A percentile compares a stretch with the other conserved stretches of the same genome.
These are phyloP conservation scores for Cryptosporidium andersoni DNA, from an alignment of 169 alveolate species.

Conservation along the genomic window DNA sequence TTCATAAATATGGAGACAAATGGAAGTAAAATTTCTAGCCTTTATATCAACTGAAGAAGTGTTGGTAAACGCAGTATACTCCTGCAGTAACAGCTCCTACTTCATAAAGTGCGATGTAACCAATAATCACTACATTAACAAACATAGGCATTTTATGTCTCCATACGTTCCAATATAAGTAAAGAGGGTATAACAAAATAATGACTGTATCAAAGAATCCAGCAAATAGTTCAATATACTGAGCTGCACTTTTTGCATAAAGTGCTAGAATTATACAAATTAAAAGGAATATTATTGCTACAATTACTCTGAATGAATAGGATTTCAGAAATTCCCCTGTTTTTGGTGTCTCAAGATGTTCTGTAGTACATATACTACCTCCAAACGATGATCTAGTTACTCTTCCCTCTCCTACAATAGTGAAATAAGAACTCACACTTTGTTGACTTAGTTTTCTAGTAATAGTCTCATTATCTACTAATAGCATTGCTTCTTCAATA, in stretches of 20 bases:
- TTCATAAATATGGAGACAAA: no score
- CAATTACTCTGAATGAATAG: constrained; percentile 15
- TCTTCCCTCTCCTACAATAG: constrained; percentile 17
- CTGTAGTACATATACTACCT: neutral
- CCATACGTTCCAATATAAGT: constrained; percentile 43
- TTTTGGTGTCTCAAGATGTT: neutral
- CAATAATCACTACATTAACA: constrained; percentile 15
- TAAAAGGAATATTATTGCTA: constrained; percentile 11
- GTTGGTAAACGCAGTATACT: constrained; percentile 44
- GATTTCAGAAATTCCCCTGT: constrained; percentile 2
- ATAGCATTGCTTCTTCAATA: constrained; percentile 54
- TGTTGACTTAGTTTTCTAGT: constrained; percentile 28
- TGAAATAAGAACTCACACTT: constrained; percentile 61
- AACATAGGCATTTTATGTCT: constrained; percentile 15
- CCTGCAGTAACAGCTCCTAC: constrained; percentile 41
- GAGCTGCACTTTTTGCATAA: constrained; percentile 67
- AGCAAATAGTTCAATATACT: constrained; percentile 62
- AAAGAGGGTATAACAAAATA: constrained; percentile 41
- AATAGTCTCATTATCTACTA: neutral
- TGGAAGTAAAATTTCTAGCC: neutral
- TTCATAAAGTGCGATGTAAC: constrained; percentile 30
- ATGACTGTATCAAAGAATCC: constrained; percentile 58
- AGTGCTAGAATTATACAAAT: constrained; percentile 38
- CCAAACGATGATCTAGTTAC: neutral
- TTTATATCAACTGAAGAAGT: neutral